Evolutionary conservation across 345 rosid species (phyloP).

Genomic region (Hibiscus syriacus): DNA sequence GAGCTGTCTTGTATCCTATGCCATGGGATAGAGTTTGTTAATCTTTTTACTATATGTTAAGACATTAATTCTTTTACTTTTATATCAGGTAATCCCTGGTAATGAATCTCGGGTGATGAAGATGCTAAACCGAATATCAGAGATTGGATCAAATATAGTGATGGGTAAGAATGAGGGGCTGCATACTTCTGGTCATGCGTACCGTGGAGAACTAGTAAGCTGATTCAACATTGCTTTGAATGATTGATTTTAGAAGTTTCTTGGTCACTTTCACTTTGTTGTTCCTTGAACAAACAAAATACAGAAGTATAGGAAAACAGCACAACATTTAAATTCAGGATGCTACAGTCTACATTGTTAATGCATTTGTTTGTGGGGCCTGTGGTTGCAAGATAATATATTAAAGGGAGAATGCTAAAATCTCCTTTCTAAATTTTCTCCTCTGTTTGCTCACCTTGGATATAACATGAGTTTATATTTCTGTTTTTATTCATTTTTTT

Average conservation of each 20-base stretch:
- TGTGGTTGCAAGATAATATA: not conserved
- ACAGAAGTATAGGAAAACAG: not conserved
- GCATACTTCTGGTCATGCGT: constrained; percentile 96
- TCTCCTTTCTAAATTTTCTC: too few relatives aligned
- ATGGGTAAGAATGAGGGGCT: constrained; percentile 84
- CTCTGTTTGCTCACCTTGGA: too few relatives aligned
- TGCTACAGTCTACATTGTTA: not conserved
- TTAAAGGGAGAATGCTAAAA: not conserved
- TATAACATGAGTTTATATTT: not conserved
- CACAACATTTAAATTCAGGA: not conserved
- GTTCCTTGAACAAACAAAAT: constrained; percentile 1
- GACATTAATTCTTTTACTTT: constrained; percentile 1
- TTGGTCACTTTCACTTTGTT: not conserved
- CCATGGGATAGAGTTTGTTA: not conserved
- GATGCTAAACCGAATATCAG: constrained; percentile 93
- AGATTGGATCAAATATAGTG: constrained; percentile 78
- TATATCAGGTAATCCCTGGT: constrained; percentile 89
- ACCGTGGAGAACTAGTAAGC: constrained; percentile 91
- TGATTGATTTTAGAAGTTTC: not conserved
- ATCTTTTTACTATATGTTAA: constrained; percentile 10
- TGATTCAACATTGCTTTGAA: not conserved
- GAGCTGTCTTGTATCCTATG: not conserved
- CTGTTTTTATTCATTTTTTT: not conserved
- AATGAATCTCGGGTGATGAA: constrained; percentile 96
- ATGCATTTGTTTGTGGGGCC: not conserved